Base-by-base conservation (phyloP, 805 yeast species). In the Ogataea paradorogensis region DNA sequence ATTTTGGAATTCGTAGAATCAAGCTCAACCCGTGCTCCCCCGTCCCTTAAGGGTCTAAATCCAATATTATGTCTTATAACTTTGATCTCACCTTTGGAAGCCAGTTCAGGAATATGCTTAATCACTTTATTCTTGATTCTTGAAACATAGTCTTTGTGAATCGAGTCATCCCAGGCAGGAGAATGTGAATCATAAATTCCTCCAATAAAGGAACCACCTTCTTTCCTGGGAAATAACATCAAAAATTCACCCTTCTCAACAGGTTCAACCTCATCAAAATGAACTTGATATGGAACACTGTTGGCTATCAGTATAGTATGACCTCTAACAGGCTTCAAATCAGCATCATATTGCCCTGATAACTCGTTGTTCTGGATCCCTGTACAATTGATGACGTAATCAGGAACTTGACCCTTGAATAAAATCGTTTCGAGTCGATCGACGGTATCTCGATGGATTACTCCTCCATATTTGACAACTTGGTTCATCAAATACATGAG, bases 151-250 rank as follows among this genome's bases (percentile, higher is more conserved):
- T 60, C 69, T 3, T 66, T 65, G 38, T 73, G 68, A 14, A 74
- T 68, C 4, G 56, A 59, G 7, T 47, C 41, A 37, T 59, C 61
- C 20, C 32, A 54, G 1, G 26, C 31, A 2, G 49, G 42, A 9
- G 58, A 51, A 27, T 53, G 48, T 4, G 37, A 30, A 33, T 59
- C 58, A 37, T 56, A 55, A 22, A 61, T 56, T 1, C 87, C 87
- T 5, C 87, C 89, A 28, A 82, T 63, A 26, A 81, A 72, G 14
- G 77, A 65, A 34, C 84, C 83, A 9, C 87, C 86, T 55, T 81
- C 87, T 40, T 74, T 76, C 35, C 87, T 61, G 13, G 87, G 87
- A 64, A 82, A 76, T 21, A 75, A 58, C 62, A 80, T 80, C 26
- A 80, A 60, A 42, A 69, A 63, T 47, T 82, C 87, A 33, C 66